phyloP scores from a whole-genome alignment of 257 asterid species.

The Primulina huaijiensis region DNA sequence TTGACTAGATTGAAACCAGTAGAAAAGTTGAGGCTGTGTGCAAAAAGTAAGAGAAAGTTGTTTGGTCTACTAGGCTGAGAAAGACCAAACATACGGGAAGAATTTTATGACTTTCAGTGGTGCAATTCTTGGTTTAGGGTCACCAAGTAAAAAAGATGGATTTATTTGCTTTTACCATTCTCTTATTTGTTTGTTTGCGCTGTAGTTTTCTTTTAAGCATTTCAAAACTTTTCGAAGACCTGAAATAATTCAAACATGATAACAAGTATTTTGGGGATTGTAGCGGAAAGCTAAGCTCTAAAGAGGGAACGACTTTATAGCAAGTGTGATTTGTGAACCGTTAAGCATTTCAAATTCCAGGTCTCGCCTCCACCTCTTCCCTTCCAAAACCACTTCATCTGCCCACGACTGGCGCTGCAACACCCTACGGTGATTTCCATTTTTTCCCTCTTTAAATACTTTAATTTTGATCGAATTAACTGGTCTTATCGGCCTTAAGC shows the following conservation, averaged over 20 bases:
- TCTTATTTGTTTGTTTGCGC: background rate
- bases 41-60: background rate
- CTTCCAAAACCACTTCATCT: too few species aligned
- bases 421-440: too few species aligned
- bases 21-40: background rate
- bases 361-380: too few species aligned
- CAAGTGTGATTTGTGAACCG: too few species aligned
- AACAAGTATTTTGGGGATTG: too few species aligned
- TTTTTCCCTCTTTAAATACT: too few species aligned
- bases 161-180: slow-evolving; percentile 6
- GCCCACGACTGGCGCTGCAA: too few species aligned
- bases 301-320: too few species aligned
- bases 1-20: background rate
- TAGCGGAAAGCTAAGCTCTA: too few species aligned
- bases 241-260: background rate
- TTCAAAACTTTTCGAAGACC: slow-evolving; percentile 1
- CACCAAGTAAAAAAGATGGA: background rate
- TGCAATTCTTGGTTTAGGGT: background rate
- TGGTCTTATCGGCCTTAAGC: too few species aligned
- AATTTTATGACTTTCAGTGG: background rate
- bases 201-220: slow-evolving; percentile 8
- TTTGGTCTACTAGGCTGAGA: background rate
- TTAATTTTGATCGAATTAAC: too few species aligned
- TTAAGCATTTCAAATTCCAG: too few species aligned
- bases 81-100: background rate